Base-by-base conservation (phyloP, 2,329 filamentous ascomycete species). In the Cadophora gregata region DNA sequence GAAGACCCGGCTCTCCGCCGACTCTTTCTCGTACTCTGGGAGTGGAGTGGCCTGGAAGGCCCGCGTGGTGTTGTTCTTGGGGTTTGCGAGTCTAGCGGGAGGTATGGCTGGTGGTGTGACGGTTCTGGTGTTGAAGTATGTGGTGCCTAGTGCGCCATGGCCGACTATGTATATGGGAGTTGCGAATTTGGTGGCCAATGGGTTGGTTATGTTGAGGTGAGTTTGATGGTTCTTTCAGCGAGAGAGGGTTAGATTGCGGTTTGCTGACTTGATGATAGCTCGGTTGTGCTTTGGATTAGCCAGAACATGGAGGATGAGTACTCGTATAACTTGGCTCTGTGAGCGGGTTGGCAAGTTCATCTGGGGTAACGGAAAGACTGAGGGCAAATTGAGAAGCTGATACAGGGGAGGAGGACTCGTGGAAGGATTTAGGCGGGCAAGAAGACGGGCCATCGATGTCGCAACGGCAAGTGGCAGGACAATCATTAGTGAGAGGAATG, bases 261-360 rank as follows among this genome's bases (percentile, higher is more conserved):
- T 56, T 63, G 27, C 72, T 75, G 62, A 75, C 42, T 66, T 27
- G 21, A 1, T 9, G n/a, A 21, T 70, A 87, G 86, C 78, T 85
- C 85, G 25, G 87, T 89, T 58, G 84, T 90, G 67, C 82, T 90
- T 50, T 90, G 88, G 88, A 79, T 90, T 64, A 88, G 85, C 79
- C 88, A 90, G 82, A 90, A 90, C 74, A 90, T 90, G 86, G 88
- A 90, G 80, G 88, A 90, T 74, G 88, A 90, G 78, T 90, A 90
- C 73, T 84, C 87, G 56, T 90, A 90, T 78, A 90, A 89, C 77
- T 78, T 90, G 71, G 83, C 87, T 67, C 81, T 90, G 69, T 89
- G 66, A 72, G 62, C 14, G 8, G 21, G 21, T 42, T 21, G 0
- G 55, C 19, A 36, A 33, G 38, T 3, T 33, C 2, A n/a, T 33